phyloP scores from a whole-genome alignment of 163 green algal genomes.

The Chlamydomonas reinhardtii region DNA sequence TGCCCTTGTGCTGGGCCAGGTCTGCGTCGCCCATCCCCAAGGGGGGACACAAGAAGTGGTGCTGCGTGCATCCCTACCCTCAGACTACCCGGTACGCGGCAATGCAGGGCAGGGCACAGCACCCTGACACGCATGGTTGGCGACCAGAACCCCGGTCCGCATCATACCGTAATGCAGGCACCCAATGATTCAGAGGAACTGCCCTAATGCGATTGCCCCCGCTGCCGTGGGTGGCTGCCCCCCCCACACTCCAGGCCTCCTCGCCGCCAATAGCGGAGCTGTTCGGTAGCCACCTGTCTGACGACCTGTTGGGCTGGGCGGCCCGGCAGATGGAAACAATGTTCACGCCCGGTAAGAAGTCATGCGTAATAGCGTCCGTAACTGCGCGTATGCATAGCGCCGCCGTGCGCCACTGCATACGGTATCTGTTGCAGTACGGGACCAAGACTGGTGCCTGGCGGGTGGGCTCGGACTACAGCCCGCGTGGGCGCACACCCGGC shows the following conservation, averaged over 20 bases:
- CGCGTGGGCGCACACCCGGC: too few relatives aligned
- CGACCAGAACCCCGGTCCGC: too few relatives aligned
- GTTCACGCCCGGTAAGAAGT: slow-evolving; percentile 57
- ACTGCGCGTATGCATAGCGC: too few relatives aligned
- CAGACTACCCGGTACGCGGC: slow-evolving; percentile 58
- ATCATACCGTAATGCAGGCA: too few relatives aligned
- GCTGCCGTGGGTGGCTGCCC: neutral
- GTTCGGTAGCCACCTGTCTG: slow-evolving; percentile 47
- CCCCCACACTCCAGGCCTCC: neutral
- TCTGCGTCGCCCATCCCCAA: slow-evolving; percentile 35
- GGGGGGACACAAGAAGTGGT: slow-evolving; percentile 21
- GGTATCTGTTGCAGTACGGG: too few relatives aligned
- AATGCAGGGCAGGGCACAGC: too few relatives aligned
- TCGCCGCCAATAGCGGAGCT: slow-evolving; percentile 64
- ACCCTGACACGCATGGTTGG: too few relatives aligned
- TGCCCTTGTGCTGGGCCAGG: neutral
- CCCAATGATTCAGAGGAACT: too few relatives aligned
- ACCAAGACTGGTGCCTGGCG: too few relatives aligned
- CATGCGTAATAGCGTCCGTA: too few relatives aligned
- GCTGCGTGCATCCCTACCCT: slow-evolving; percentile 56
- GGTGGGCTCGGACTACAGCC: too few relatives aligned
- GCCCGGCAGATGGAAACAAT: slow-evolving; percentile 59
- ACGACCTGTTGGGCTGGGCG: slow-evolving; percentile 47
- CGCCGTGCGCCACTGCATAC: neutral
- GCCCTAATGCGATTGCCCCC: too few relatives aligned